Percentiles rank a stretch among this genome's conserved stretches.
phyloP scores from a whole-genome alignment of 1,284 basidiomycete species.

The Mycena sp. region DNA sequence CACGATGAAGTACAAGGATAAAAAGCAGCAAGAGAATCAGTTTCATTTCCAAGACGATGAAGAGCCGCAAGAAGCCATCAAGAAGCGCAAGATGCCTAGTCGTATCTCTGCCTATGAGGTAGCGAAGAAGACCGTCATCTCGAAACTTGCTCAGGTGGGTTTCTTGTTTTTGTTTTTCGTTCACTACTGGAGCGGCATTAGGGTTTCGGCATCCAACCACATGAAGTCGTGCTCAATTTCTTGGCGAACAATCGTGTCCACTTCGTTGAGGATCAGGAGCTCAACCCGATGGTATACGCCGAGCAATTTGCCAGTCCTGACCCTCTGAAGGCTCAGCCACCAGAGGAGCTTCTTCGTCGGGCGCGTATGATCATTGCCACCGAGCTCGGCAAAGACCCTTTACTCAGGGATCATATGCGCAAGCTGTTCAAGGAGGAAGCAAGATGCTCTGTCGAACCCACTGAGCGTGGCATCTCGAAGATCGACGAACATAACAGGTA shows the following conservation, averaged over 20 bases:
- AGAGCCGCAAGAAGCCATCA: constrained; percentile 54
- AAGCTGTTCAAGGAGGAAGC: constrained; percentile 83
- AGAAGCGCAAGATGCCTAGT: constrained; percentile 85
- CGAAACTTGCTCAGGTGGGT: constrained; percentile 79
- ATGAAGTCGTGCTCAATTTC: constrained; percentile 86
- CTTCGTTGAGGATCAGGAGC: constrained; percentile 82
- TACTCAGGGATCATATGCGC: constrained; percentile 85
- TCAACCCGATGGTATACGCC: constrained; percentile 77
- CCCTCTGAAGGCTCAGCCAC: constrained; percentile 59
- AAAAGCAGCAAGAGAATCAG: constrained; percentile 70
- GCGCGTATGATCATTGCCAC: constrained; percentile 90
- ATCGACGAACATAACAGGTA: constrained; percentile 93
- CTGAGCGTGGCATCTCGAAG: constrained; percentile 90
- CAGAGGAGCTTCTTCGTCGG: constrained; percentile 74
- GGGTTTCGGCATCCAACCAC: constrained; percentile 84
- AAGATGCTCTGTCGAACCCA: constrained; percentile 86
- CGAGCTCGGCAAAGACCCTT: constrained; percentile 94
- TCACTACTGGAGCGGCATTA: constrained; percentile 40
- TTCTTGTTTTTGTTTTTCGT: background rate
- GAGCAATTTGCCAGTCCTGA: constrained; percentile 83
- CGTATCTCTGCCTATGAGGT: constrained; percentile 89
- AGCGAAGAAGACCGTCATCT: constrained; percentile 81
- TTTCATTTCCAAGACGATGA: constrained; percentile 79
- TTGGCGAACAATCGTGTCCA: constrained; percentile 64
- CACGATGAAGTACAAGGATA: constrained; percentile 84